phyloP scores from a whole-genome alignment of 2,329 filamentous ascomycete species.

The Cadophora sp. region DNA sequence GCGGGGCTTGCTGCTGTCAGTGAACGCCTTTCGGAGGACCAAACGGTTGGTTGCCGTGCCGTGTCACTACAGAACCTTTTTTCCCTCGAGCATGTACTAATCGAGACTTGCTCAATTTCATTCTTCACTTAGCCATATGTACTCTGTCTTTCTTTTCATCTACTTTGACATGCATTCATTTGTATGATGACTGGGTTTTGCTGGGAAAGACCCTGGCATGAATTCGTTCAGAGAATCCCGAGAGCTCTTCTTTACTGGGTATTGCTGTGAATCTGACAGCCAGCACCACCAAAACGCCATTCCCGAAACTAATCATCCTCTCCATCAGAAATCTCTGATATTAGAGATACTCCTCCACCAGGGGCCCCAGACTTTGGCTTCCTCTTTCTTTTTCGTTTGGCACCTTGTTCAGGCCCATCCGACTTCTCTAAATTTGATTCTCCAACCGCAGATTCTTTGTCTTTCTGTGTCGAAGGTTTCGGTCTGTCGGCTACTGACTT shows the following conservation, averaged over 20 bases:
- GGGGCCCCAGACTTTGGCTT: constrained; percentile 45
- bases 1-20: constrained; percentile 4
- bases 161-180: neutral
- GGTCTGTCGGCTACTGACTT: constrained; percentile 46
- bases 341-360: constrained; percentile 27
- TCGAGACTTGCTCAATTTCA: neutral
- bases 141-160: too few species aligned
- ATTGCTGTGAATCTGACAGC: constrained; percentile 26
- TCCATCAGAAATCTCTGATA: constrained; percentile 11
- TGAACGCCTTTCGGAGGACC: neutral
- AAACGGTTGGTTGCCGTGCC: neutral
- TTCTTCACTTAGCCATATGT: neutral
- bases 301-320: constrained; percentile 29
- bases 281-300: constrained; percentile 26
- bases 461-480: constrained; percentile 29
- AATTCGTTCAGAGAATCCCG: neutral
- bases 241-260: constrained; percentile 28
- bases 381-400: constrained; percentile 49
- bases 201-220: neutral
- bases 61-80: too few species aligned
- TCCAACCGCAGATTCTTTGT: constrained; percentile 40
- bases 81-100: neutral
- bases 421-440: constrained; percentile 21
- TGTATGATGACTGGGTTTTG: neutral
- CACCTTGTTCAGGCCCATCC: constrained; percentile 33